Base-by-base conservation (phyloP, 768 basidiomycete species). In the Auricularia cornea region DNA sequence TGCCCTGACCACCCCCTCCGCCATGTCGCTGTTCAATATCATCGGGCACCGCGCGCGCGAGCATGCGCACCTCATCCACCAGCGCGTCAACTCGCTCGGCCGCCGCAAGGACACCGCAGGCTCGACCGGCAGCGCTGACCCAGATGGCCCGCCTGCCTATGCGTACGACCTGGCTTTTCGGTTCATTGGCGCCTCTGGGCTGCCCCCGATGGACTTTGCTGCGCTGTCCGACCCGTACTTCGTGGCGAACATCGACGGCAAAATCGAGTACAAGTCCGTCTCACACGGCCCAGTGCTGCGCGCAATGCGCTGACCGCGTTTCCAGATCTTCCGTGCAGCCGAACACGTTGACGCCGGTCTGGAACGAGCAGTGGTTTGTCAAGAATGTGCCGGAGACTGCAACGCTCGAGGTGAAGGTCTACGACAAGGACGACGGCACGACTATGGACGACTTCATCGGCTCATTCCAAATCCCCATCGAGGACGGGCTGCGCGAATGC, bases 331-430 rank as follows among this genome's bases (percentile, higher is more conserved):
- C 84, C 0, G 85, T 91, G 12, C 79, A 87, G 67, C 61, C 73
- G 12, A 76, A 83, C 51, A 85, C 84, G 10, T 72, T 84, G n/a
- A 67, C 75, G 0, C 90, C 90, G 0, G 84, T 88, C 26, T 91
- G 90, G 90, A 87, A 92, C 68, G 89, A 90, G 70, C 66, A 77
- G 10, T 91, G 90, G 90, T 74, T 76, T 41, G 74, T 91, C 65
- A 87, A 84, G 73, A 90, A 88, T 68, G 89, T 91, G 16, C 89
- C 90, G 0, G 72, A 70, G 4, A 80, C 76, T 20, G 88, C 88
- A 8, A 77, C 75, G 28, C 72, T 92, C 10, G 71, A 75, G 3
- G 82, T 90, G n/a, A 74, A 81, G 51, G 76, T 92, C 20, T 72
- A 84, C 62, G 87, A 89, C 70, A 89, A 90, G 68, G 86, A 90